phyloP scores from a whole-genome alignment of 331 rosid genomes.

The Quercus phellos region DNA sequence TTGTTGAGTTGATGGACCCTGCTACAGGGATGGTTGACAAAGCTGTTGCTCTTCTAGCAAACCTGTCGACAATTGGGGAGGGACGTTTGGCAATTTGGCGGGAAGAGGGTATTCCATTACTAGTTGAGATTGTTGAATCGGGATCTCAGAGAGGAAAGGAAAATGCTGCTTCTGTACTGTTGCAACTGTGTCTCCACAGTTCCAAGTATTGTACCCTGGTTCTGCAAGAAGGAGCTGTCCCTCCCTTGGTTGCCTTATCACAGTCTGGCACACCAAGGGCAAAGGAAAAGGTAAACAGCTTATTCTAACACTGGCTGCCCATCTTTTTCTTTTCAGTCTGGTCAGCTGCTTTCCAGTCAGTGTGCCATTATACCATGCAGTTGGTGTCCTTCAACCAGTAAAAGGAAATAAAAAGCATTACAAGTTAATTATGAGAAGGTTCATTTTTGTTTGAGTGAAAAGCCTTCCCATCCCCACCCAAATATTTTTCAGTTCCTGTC shows the following conservation, averaged over 20 bases:
- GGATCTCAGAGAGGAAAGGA: conserved; percentile 92
- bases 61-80: conserved; percentile 75
- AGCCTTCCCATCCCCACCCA: background rate
- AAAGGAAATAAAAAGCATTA: too few relatives aligned
- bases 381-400: background rate
- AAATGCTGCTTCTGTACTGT: conserved; percentile 74
- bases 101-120: conserved; percentile 74
- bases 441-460: background rate
- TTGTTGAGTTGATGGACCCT: conserved; percentile 67
- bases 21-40: conserved; percentile 79
- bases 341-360: conserved; percentile 2
- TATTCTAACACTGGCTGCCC: background rate
- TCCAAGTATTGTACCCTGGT: conserved; percentile 70
- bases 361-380: background rate
- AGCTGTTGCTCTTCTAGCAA: conserved; percentile 84
- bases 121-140: conserved; percentile 76
- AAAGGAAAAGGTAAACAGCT: conserved; percentile 70
- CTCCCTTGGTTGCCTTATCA: conserved; percentile 88
- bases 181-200: conserved; percentile 84
- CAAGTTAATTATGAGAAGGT: too few relatives aligned
- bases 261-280: conserved; percentile 91
- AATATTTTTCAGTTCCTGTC: background rate
- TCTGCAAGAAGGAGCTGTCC: conserved; percentile 97
- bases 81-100: conserved; percentile 62
- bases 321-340: background rate